phyloP scores from a whole-genome alignment of 2,329 filamentous ascomycete species.

The Alternaria gansuensis region DNA sequence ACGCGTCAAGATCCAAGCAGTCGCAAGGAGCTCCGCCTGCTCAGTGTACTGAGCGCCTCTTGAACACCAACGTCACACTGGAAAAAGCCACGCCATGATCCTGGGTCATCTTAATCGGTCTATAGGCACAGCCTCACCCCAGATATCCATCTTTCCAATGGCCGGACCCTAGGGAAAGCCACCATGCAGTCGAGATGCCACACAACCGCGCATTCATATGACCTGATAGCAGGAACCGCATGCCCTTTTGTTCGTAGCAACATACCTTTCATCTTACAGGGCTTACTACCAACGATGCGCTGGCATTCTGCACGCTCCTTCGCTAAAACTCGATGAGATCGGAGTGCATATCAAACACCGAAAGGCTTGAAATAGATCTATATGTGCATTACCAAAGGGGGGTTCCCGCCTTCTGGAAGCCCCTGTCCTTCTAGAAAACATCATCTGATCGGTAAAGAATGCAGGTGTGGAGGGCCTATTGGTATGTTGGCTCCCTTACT shows the following conservation, averaged over 20 bases:
- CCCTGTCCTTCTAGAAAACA: slow-evolving; percentile 6
- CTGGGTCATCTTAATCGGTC: neutral
- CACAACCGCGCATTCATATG: neutral
- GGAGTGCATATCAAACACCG: slow-evolving; percentile 2
- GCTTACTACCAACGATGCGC: slow-evolving; percentile 2
- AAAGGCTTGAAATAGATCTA: slow-evolving; percentile 2
- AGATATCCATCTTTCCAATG: neutral
- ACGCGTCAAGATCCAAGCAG: neutral
- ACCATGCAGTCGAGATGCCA: slow-evolving; percentile 1
- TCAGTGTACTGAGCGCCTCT: neutral
- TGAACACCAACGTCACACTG: slow-evolving; percentile 6
- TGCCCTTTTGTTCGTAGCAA: slow-evolving; percentile 2
- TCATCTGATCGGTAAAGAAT: slow-evolving; percentile 7
- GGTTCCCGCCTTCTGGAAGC: slow-evolving; percentile 1
- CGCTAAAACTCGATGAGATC: neutral
- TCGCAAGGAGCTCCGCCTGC: neutral
- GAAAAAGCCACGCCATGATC: neutral
- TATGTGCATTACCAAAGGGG: neutral
- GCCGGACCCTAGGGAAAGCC: neutral
- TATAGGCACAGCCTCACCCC: neutral
- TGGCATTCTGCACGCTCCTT: slow-evolving; percentile 11
- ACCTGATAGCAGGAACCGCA: neutral
- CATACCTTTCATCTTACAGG: neutral
- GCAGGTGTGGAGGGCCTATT: neutral
- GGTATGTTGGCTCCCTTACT: neutral